Evolutionary conservation across 805 yeast species (phyloP).

Genomic region (Metschnikowia anglica): DNA sequence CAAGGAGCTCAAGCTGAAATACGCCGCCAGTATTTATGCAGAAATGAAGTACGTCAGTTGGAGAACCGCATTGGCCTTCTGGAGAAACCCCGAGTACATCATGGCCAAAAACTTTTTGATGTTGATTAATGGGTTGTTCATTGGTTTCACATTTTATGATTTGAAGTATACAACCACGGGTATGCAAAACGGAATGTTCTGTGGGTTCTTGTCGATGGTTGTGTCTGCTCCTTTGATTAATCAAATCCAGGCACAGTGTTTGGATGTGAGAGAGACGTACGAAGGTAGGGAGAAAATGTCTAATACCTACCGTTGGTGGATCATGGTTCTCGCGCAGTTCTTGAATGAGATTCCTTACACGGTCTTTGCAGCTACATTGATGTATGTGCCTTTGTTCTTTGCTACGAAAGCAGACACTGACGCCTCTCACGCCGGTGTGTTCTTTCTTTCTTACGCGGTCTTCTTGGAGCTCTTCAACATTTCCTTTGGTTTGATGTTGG

Average conservation of each 20-base stretch:
- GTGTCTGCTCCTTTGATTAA: slow-evolving; percentile 57
- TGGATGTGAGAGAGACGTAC: slow-evolving; percentile 56
- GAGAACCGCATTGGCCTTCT: slow-evolving; percentile 16
- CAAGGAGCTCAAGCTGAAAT: slow-evolving; percentile 13
- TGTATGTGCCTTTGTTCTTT: slow-evolving; percentile 43
- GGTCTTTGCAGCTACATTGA: slow-evolving; percentile 27
- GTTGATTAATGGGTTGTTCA: slow-evolving; percentile 45
- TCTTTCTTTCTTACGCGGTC: slow-evolving; percentile 47
- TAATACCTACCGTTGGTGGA: slow-evolving; percentile 72
- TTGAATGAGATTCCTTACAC: slow-evolving; percentile 62
- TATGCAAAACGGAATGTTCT: slow-evolving; percentile 44
- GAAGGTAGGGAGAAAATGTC: slow-evolving; percentile 72
- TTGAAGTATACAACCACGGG: slow-evolving; percentile 26
- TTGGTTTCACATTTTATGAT: slow-evolving; percentile 35
- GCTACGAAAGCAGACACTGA: slow-evolving; percentile 24
- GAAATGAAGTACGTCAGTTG: slow-evolving; percentile 14
- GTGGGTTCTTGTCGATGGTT: slow-evolving; percentile 53
- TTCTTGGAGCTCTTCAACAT: slow-evolving; percentile 41
- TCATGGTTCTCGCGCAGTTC: slow-evolving; percentile 52
- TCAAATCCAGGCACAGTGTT: slow-evolving; percentile 62
- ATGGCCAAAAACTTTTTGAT: slow-evolving; percentile 19
- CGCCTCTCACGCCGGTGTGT: slow-evolving; percentile 33
- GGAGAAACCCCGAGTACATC: slow-evolving; percentile 21
- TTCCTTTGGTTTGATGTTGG: slow-evolving; percentile 49
- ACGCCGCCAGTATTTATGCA: slow-evolving; percentile 10